phyloP scores from a whole-genome alignment of 2,329 filamentous ascomycete species.

The Trichothecium sympodiale region DNA sequence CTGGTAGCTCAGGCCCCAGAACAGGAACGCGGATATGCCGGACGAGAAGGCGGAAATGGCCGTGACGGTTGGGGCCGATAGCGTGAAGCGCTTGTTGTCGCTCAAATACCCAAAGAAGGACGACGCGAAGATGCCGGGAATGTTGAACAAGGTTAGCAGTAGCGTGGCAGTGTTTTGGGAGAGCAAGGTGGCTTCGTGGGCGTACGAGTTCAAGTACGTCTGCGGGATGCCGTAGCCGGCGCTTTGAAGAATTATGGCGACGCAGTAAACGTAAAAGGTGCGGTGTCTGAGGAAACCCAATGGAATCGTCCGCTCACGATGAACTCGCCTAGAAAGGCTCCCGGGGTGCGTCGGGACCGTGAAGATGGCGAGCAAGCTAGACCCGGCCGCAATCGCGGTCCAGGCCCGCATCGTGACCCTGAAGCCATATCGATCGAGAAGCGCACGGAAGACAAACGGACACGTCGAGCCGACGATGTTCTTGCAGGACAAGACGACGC shows the following conservation, averaged over 20 bases:
- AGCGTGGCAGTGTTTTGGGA: constrained; percentile 8
- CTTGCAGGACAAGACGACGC: constrained; percentile 9
- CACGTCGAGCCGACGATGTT: constrained; percentile 7
- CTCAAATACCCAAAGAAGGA: constrained; percentile 8
- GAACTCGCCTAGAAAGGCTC: not conserved
- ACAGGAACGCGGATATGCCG: constrained; percentile 6
- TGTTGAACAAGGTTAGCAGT: constrained; percentile 8
- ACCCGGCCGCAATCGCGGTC: constrained; percentile 6
- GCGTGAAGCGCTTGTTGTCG: constrained; percentile 5
- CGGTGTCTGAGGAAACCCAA: constrained; percentile 5
- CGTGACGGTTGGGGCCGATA: constrained; percentile 5
- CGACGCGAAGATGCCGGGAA: constrained; percentile 6
- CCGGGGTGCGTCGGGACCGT: constrained; percentile 6
- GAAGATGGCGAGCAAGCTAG: constrained; percentile 4
- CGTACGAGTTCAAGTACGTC: constrained; percentile 9
- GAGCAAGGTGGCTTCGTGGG: constrained; percentile 4
- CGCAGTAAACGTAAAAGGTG: constrained; percentile 9
- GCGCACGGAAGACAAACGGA: constrained; percentile 7
- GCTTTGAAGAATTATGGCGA: constrained; percentile 7
- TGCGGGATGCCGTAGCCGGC: constrained; percentile 9
- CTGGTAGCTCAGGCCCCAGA: constrained; percentile 8
- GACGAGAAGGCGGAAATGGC: constrained; percentile 6
- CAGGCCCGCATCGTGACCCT: constrained; percentile 5
- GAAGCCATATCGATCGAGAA: constrained; percentile 8
- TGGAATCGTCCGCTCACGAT: constrained; percentile 3